Evolutionary conservation across 305 asterid genomes (phyloP).

Genomic region (Fraxinus sp.): DNA sequence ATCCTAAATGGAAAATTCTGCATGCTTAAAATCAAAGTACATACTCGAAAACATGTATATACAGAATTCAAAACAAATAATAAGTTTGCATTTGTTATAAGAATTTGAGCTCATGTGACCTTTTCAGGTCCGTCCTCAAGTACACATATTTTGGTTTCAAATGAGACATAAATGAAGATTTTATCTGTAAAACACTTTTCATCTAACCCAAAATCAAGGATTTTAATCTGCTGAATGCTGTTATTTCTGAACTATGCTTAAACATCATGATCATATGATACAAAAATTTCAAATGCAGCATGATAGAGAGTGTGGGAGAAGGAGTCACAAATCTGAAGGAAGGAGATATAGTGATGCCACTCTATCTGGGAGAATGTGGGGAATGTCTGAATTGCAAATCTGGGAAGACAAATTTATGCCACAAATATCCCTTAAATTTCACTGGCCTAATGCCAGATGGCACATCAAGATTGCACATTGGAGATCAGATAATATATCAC

Average conservation of each 20-base stretch:
- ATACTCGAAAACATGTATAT: not conserved
- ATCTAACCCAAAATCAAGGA: not conserved
- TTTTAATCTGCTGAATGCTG: not conserved
- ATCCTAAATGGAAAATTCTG: not conserved
- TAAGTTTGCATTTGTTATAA: not conserved
- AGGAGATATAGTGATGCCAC: slow-evolving; percentile 71
- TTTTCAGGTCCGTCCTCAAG: not conserved
- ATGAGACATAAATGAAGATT: not conserved
- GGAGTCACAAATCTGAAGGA: slow-evolving; percentile 40
- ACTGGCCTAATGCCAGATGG: slow-evolving; percentile 58
- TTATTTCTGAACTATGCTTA: not conserved
- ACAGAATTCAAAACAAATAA: not conserved
- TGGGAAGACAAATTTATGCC: slow-evolving; percentile 69
- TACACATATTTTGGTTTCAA: not conserved
- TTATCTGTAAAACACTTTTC: not conserved
- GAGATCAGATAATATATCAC: slow-evolving; percentile 53
- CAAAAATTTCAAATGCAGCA: slow-evolving; percentile 30
- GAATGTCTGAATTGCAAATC: slow-evolving; percentile 64
- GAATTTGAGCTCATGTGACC: not conserved
- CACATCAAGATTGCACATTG: slow-evolving; percentile 62
- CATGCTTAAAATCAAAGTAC: not conserved
- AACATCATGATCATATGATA: not conserved
- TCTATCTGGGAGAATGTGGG: slow-evolving; percentile 67
- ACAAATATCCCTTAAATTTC: slow-evolving; percentile 48
- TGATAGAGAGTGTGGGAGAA: slow-evolving; percentile 68